Percentiles rank a stretch among this genome's conserved stretches.
These are phyloP conservation scores for Patellifolia procumbens DNA, from an alignment of 179 eudicot genomes.

Conservation along the genomic window DNA sequence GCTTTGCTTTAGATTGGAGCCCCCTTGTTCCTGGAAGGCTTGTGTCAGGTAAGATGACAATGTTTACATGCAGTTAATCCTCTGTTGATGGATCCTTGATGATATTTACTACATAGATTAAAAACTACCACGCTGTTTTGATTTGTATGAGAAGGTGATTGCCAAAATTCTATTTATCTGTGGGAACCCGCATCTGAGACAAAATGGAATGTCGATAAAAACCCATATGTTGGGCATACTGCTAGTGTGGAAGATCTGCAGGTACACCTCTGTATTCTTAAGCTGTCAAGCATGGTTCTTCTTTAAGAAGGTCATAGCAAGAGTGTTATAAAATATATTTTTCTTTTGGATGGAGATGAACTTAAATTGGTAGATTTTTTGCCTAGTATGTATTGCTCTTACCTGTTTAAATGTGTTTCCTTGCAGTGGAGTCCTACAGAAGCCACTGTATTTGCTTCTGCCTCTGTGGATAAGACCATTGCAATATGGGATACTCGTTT, in stretches of 20 bases:
- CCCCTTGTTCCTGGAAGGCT: slow-evolving; percentile 87
- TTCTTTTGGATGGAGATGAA: background rate
- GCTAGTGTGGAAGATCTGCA: slow-evolving; percentile 96
- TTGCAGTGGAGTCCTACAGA: slow-evolving; percentile 97
- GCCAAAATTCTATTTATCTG: slow-evolving; percentile 67
- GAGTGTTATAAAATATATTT: background rate
- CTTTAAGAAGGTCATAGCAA: background rate
- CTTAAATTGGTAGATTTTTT: background rate
- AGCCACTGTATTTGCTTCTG: slow-evolving; percentile 81
- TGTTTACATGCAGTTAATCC: background rate
- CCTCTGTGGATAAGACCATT: slow-evolving; percentile 81
- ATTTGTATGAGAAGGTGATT: slow-evolving; percentile 60
- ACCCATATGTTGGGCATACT: slow-evolving; percentile 81
- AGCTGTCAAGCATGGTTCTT: background rate
- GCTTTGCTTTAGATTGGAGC: slow-evolving; percentile 93
- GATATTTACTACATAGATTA: slow-evolving; percentile 4
- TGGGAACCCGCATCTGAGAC: slow-evolving; percentile 89
- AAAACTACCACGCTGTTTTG: background rate
- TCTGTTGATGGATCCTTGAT: background rate
- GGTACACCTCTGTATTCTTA: slow-evolving; percentile 37
- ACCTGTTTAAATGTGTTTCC: slow-evolving; percentile 7
- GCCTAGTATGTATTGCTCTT: slow-evolving; percentile 6
- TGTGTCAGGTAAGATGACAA: slow-evolving; percentile 56
- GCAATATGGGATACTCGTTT: slow-evolving; percentile 86
- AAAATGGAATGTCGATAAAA: slow-evolving; percentile 70